phyloP scores from a whole-genome alignment of 176 grass and related monocot species.

The Eleusine coracana region DNA sequence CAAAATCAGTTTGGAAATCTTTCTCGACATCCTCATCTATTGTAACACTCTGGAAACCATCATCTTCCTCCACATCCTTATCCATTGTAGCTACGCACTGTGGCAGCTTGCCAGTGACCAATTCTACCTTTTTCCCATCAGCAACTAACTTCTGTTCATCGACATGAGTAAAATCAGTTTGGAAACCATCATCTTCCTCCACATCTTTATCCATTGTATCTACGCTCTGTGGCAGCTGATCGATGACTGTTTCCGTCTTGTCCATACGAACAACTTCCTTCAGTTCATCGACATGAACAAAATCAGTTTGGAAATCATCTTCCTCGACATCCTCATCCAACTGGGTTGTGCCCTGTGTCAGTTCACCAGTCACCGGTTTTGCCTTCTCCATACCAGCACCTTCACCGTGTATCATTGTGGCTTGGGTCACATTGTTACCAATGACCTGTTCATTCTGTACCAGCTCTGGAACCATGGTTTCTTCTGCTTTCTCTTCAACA shows the following conservation, averaged over 20 bases:
- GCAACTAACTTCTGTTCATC: neutral
- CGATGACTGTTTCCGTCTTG: no score
- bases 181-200: no score
- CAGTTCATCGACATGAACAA: constrained; percentile 2
- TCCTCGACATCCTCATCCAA: neutral
- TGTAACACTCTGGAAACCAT: no score
- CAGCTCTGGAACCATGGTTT: neutral
- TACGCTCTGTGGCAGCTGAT: no score
- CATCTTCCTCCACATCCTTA: neutral
- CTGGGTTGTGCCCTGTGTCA: neutral
- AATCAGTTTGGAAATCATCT: neutral
- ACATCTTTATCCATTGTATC: no score
- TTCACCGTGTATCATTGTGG: neutral
- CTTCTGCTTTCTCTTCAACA: neutral
- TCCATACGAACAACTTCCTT: neutral
- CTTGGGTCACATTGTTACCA: neutral
- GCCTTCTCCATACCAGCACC: neutral
- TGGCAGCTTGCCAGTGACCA: neutral
- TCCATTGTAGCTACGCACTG: neutral
- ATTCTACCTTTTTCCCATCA: neutral
- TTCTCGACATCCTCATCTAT: no score
- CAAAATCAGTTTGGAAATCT: no score
- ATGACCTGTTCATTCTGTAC: neutral
- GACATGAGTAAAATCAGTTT: no score
- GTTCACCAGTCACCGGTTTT: neutral